Base-by-base conservation (phyloP, 768 basidiomycete species). In the Inosperma sp. region DNA sequence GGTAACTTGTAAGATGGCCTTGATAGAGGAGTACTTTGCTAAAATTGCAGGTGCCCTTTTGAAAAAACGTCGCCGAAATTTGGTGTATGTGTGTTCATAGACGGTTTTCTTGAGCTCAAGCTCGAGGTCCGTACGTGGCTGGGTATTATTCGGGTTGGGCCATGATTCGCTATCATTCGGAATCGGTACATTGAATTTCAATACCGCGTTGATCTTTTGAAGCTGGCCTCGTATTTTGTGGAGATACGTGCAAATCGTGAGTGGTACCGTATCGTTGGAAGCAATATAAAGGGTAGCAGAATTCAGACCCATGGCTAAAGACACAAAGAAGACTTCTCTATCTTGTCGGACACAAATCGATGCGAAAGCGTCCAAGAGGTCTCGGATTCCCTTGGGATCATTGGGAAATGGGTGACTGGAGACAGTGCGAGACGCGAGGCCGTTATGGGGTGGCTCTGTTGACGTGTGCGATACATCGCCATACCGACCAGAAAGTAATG, bases 311-410 rank as follows among this genome's bases (percentile, higher is more conserved):
- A 42, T 42, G 9, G 40, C 19, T 14, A 42, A 42, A 7, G 40
- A 42, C 16, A 19, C 40, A 27, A 16, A 42, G 21, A 42, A 7
- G 40, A 42, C 40, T 42, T 42, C 21, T 42, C 7, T 42, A 17
- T 42, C 40, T 42, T 42, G 16, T 27, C 16, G 26, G 26, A 42
- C 40, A 27, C 40, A 42, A 42, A 42, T 27, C 9, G 40, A 22
- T 17, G 40, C 40, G 23, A 42, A 27, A 42, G 40, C 40, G 23
- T 42, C 40, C 40, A 42, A 42, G 40, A 42, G 21, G n/a, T n/a
- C n/a, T n/a, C n/a, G n/a, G n/a, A n/a, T n/a, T 42, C 40, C 16
- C 5, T 42, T 27, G 40, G 40, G 40, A 21, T 42, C 16, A n/a
- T 42, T 42, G 16, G 13, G 40, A 42, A 42, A 42, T n/a, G 40